Base-by-base conservation (phyloP, 176 grass and related monocot species). In the Zizania latifolia region DNA sequence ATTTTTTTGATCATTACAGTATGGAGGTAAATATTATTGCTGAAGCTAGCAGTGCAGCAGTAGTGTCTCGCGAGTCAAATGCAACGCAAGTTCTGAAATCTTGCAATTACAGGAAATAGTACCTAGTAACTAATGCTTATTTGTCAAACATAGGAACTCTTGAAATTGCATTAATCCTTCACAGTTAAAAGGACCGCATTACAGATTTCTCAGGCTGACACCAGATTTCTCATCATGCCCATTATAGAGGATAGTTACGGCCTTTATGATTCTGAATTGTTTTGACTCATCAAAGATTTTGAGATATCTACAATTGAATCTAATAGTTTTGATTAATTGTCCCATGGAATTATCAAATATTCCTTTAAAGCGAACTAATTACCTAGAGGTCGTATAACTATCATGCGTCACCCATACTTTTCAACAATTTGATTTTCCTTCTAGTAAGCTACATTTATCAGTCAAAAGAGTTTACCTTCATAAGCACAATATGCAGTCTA, bases 401-500 rank as follows among this genome's bases (percentile, higher is more conserved):
- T 62, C 14, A 59, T 45, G 33, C 43, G 51, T 51, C 24, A 60
- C 7, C 65, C 55, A 73, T n/a, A 28, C 66, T 74, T 63, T 41
- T 13, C 13, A 69, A 71, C 33, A 19, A 5, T 58, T 59, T 8
- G 28, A 5, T 48, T 41, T 48, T 41, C 3, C 72, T 16, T 10
- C 6, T 58, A 26, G 16, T 19, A 82, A 59, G 26, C 33, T 67
- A 31, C 15, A 46, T 43, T 32, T 39, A 58, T 77, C 17, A 61
- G 3, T 32, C 15, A 68, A 69, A 53, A 68, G 33, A 71, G 7
- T 41, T 30, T 84, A 92, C 91, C 91, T 94, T 93, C 35, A 86
- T 58, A 86, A 98, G 94, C 58, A 87, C 74, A 87, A 75, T 60
- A 79, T 88, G 94, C 78, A 98, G 82, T 59, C 91, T 87, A 44